Evolutionary conservation across 768 basidiomycete genomes (phyloP).

Genomic region (Rhizopogon vinicolor): DNA sequence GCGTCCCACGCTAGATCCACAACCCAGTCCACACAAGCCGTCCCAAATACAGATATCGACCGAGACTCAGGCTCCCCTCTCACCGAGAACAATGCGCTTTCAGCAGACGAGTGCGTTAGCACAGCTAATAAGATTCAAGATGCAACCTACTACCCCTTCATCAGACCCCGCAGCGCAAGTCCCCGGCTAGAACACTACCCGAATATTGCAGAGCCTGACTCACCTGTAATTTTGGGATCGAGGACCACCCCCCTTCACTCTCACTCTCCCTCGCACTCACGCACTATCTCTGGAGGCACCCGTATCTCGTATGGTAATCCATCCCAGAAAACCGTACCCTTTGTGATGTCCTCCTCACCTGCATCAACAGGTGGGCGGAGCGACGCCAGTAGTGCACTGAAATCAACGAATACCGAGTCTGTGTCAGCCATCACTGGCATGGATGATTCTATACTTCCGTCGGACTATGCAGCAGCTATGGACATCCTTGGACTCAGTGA

Average conservation of each 20-base stretch:
- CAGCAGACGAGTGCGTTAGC: background rate
- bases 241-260: constrained; percentile 5
- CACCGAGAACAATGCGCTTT: background rate
- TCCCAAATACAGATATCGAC: constrained; percentile 1
- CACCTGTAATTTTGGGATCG: too few species aligned
- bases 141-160: background rate
- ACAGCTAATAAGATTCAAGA: background rate
- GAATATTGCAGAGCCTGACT: background rate
- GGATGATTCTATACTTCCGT: background rate
- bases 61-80: background rate
- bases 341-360: background rate
- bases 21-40: constrained; percentile 5
- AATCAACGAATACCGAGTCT: too few species aligned
- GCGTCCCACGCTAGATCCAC: constrained; percentile 4
- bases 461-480: constrained; percentile 1
- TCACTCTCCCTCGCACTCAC: constrained; percentile 9
- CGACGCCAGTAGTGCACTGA: background rate
- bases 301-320: too few species aligned
- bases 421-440: background rate
- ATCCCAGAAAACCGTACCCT: too few species aligned
- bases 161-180: background rate
- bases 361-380: background rate
- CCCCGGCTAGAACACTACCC: background rate
- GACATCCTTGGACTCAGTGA: constrained; percentile 10
- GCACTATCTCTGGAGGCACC: background rate